A percentile compares a stretch with the other conserved stretches of the same genome.
phyloP scores from a whole-genome alignment of 352 stramenopile species.

The Phytophthora hybrid region DNA sequence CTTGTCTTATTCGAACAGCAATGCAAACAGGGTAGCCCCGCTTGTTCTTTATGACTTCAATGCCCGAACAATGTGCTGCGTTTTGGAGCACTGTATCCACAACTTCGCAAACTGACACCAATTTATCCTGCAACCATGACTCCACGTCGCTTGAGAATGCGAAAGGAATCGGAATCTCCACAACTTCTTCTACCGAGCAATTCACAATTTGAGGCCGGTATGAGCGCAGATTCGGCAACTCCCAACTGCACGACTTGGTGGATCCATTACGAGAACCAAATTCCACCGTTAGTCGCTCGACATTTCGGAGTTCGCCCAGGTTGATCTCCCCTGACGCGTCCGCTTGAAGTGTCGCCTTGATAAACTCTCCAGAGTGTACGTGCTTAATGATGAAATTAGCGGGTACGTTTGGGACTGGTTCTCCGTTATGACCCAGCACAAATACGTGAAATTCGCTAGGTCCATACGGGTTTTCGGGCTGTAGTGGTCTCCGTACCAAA shows the following conservation, averaged over 20 bases:
- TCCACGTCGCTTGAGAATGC: slow-evolving; percentile 39
- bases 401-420: slow-evolving; percentile 42
- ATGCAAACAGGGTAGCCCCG: slow-evolving; percentile 28
- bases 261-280: slow-evolving; percentile 10
- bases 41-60: slow-evolving; percentile 38
- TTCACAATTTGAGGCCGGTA: slow-evolving; percentile 44
- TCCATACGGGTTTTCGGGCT: slow-evolving; percentile 20
- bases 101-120: slow-evolving; percentile 43
- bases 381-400: slow-evolving; percentile 40
- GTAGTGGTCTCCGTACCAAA: slow-evolving; percentile 39
- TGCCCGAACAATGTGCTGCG: slow-evolving; percentile 7
- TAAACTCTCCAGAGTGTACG: slow-evolving; percentile 27
- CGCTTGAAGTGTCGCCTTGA: slow-evolving; percentile 35
- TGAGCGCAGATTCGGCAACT: slow-evolving; percentile 54
- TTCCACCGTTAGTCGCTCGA: slow-evolving; percentile 28
- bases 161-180: slow-evolving; percentile 47
- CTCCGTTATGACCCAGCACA: slow-evolving; percentile 62
- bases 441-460: slow-evolving; percentile 45
- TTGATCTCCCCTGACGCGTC: slow-evolving; percentile 50
- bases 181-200: slow-evolving; percentile 38
- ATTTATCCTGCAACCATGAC: slow-evolving; percentile 36
- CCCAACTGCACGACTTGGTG: slow-evolving; percentile 41
- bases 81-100: slow-evolving; percentile 42
- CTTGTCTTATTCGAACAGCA: slow-evolving; percentile 28
- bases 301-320: slow-evolving; percentile 41